These are phyloP conservation scores for Boletus albobrunnescens DNA, from an alignment of 1,284 basidiomycete genomes.

Conservation along the genomic window DNA sequence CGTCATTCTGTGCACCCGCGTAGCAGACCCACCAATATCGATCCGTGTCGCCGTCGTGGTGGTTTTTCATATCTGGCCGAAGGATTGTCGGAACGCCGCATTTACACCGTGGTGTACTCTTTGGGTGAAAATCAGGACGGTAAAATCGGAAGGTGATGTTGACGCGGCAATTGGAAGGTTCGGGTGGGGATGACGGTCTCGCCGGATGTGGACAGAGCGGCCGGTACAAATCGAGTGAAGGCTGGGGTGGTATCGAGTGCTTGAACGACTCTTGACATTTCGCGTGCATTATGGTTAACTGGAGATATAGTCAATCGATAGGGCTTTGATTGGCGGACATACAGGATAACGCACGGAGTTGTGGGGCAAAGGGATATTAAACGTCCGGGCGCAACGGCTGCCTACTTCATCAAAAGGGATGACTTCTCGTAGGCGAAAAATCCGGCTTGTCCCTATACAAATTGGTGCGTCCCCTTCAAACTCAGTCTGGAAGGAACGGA, in stretches of 20 bases:
- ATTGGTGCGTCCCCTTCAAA: conserved; percentile 7
- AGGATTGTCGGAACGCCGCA: conserved; percentile 78
- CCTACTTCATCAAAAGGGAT: conserved; percentile 56
- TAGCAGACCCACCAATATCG: conserved; percentile 88
- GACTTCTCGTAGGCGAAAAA: conserved; percentile 76
- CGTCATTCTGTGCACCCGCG: conserved; percentile 75
- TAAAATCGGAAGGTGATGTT: conserved; percentile 90
- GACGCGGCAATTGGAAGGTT: conserved; percentile 70
- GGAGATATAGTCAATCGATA: neutral
- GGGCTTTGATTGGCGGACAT: neutral
- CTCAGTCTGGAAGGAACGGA: neutral
- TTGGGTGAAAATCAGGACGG: conserved; percentile 77
- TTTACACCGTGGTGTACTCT: conserved; percentile 67
- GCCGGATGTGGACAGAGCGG: conserved; percentile 52
- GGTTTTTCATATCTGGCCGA: conserved; percentile 76
- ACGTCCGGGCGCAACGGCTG: conserved; percentile 64
- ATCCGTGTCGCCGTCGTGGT: conserved; percentile 44
- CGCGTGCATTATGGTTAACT: conserved; percentile 90
- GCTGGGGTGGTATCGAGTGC: conserved; percentile 74
- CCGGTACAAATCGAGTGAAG: conserved; percentile 70
- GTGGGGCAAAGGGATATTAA: conserved; percentile 78
- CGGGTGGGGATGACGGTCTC: conserved; percentile 29
- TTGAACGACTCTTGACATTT: conserved; percentile 89
- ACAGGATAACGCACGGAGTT: conserved; percentile 61
- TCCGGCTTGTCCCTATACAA: conserved; percentile 60